Evolutionary conservation across 2,329 filamentous ascomycete genomes (phyloP), one percentile per base, ranked within the genome.

Genomic region (Pezicula rhizophila): DNA sequence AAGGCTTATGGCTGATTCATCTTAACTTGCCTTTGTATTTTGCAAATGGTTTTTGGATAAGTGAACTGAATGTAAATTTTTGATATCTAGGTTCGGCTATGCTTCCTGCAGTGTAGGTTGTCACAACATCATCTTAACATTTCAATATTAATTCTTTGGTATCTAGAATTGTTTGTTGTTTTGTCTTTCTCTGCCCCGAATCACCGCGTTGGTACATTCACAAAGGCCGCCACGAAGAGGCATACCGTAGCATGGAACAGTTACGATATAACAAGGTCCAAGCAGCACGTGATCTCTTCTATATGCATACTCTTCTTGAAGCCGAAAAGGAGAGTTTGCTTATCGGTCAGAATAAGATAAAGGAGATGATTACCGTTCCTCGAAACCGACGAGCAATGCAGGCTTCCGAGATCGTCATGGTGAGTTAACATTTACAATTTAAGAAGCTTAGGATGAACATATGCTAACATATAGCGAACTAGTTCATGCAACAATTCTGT

Each of bases 321-420:
- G 74, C 74, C 1, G 81, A 85, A 62, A 68, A 68, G 15, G 70
- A 71, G 40, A 60, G 68, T n/a, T 74, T 78, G 66, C 65, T 70
- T 1, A 66, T 75, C 5, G 71, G 76, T 12, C 65, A 71, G 48
- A 75, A 67, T 53, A 73, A 75, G 49, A 49, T 83, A 50, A 69
- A 74, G 55, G 80, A 85, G 57, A 63, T 85, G 23, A 70, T 84
- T 44, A 78, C 73, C 0, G 70, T 85, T 17, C 77, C 79, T 12
- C 76, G 82, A 42, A 84, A 84, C 60, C 75, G 81, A 15, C 77
- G 80, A 47, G 80, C 78, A 2, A 72, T 80, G 66, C 57, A 80
- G 14, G 80, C 79, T 2, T 80, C 77, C 1, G 71, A 81, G 58
- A 74, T 83, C 38, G 78, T 83, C 51, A 85, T 85, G 80, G 84